Evolutionary conservation across 768 basidiomycete genomes (phyloP).

Genomic region (Gautieria morchelliformis): DNA sequence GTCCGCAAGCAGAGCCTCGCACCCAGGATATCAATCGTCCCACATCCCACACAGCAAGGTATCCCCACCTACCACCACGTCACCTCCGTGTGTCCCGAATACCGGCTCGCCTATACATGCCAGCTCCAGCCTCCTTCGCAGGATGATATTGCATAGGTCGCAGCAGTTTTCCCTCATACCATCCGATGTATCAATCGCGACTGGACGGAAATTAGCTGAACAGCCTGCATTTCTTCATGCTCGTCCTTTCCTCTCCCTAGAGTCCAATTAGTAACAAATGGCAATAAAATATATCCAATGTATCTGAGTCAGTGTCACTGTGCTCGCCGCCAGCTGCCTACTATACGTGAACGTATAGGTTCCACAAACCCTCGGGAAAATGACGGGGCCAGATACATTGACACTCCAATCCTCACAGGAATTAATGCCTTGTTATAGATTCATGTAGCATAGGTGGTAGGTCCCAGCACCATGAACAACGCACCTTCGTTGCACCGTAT

Average conservation of each 20-base stretch:
- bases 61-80: background rate
- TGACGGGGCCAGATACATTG: slow-evolving; percentile 61
- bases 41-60: background rate
- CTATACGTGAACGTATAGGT: slow-evolving; percentile 36
- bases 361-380: slow-evolving; percentile 63
- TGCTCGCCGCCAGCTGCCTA: slow-evolving; percentile 9
- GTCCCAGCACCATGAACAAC: slow-evolving; percentile 7
- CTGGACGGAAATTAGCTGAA: no score
- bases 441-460: background rate
- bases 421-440: slow-evolving; percentile 51
- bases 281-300: background rate
- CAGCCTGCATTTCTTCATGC: background rate
- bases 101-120: background rate
- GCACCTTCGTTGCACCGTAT: slow-evolving; percentile 71
- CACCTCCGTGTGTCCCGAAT: background rate
- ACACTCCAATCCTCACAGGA: slow-evolving; percentile 62
- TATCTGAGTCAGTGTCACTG: background rate
- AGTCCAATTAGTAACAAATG: background rate
- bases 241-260: background rate
- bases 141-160: background rate
- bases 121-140: background rate
- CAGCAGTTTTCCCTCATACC: background rate
- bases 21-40: background rate
- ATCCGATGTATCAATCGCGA: background rate
- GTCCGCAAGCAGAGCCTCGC: background rate